A percentile compares a stretch with the other conserved stretches of the same genome.
These are phyloP conservation scores for Vicia faba DNA, from an alignment of 306 rosid species.

Conservation along the genomic window DNA sequence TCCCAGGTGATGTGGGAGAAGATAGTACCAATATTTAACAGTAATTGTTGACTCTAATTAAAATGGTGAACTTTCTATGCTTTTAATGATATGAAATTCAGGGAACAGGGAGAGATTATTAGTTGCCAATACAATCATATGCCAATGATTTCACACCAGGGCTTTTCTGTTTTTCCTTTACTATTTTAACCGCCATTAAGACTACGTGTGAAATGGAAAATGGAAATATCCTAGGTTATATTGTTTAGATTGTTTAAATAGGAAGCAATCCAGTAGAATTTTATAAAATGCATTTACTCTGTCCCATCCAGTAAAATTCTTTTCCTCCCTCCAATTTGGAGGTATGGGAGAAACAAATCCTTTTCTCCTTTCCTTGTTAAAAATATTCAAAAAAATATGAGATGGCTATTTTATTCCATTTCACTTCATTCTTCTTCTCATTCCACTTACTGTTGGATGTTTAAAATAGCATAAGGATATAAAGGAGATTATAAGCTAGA, in stretches of 20 bases:
- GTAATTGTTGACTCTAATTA: not conserved
- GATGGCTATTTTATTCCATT: no score
- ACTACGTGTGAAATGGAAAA: not conserved
- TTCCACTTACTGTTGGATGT: conserved; percentile 2
- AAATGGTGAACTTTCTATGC: not conserved
- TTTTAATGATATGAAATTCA: not conserved
- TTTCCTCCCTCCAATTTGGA: not conserved
- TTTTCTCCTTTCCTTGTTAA: no score
- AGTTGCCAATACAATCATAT: not conserved
- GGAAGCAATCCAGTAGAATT: not conserved
- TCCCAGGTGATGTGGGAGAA: not conserved
- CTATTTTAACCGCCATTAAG: not conserved
- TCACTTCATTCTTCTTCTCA: not conserved
- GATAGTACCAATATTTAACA: not conserved
- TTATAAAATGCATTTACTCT: not conserved
- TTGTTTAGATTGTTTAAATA: not conserved
- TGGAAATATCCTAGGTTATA: not conserved
- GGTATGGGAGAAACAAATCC: no score
- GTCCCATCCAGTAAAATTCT: not conserved
- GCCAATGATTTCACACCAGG: conserved; percentile 3
- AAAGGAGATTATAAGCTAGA: conserved; percentile 3
- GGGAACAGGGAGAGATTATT: not conserved
- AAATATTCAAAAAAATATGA: no score
- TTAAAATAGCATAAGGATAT: conserved; percentile 9
- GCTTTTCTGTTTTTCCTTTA: not conserved